Evolutionary conservation across 805 yeast species (phyloP).

Genomic region (Candida pseudofarinosa): DNA sequence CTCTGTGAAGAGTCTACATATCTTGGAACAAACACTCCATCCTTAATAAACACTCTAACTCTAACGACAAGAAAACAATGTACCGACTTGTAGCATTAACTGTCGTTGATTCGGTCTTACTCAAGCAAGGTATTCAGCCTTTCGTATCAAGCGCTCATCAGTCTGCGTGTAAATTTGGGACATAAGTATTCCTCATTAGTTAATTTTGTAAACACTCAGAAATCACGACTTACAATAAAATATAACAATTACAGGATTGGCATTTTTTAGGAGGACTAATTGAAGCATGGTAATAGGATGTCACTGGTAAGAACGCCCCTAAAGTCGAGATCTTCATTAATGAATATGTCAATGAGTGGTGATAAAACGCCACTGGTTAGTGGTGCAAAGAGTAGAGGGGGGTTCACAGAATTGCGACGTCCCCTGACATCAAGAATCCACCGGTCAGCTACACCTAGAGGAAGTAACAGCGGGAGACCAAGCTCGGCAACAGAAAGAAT

Average conservation of each 20-base stretch:
- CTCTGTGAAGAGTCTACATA: too few relatives aligned
- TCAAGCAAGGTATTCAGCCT: too few relatives aligned
- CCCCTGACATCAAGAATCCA: constrained; percentile 27
- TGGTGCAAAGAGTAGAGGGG: constrained; percentile 13
- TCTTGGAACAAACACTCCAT: too few relatives aligned
- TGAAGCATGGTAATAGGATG: constrained; percentile 7
- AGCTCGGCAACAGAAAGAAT: constrained; percentile 31
- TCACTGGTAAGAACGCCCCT: constrained; percentile 21
- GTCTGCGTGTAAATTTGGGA: not conserved
- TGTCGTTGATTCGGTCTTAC: too few relatives aligned
- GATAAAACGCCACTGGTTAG: constrained; percentile 12
- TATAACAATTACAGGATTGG: not conserved
- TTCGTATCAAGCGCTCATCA: not conserved
- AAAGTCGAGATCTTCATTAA: constrained; percentile 24
- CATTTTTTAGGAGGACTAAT: not conserved
- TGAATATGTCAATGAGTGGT: constrained; percentile 10
- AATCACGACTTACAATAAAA: constrained; percentile 2
- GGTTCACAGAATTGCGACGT: constrained; percentile 21
- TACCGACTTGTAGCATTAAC: too few relatives aligned
- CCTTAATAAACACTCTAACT: too few relatives aligned
- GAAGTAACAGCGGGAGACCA: constrained; percentile 22
- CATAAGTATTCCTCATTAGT: constrained; percentile 7
- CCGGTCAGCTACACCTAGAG: constrained; percentile 30
- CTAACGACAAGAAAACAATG: too few relatives aligned
- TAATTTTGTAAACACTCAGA: constrained; percentile 6